Conservation (phyloP, 768 basidiomycete genomes). For the Leccinellum rugosiceps region DNA sequence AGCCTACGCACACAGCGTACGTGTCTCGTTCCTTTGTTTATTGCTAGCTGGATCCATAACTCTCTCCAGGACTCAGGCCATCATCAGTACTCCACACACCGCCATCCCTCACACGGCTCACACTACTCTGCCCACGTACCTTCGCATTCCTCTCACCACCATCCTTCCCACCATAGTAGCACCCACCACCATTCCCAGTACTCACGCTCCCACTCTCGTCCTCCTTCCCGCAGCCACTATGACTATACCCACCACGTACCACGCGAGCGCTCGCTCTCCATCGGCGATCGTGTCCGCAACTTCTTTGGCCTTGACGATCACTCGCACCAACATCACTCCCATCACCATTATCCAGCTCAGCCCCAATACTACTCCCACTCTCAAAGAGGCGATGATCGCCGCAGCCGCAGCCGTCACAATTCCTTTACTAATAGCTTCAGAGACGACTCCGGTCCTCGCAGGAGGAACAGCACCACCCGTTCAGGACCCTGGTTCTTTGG, state of each 20-base stretch:
- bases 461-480: slow-evolving; percentile 20
- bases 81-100: slow-evolving; percentile 15
- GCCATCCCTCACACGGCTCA: background rate
- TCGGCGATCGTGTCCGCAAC: slow-evolving; percentile 38
- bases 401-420: slow-evolving; percentile 26
- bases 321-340: slow-evolving; percentile 2
- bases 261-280: slow-evolving; percentile 20
- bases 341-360: slow-evolving; percentile 8
- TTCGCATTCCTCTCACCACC: slow-evolving; percentile 21
- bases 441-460: slow-evolving; percentile 13
- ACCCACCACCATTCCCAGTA: slow-evolving; percentile 7
- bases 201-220: slow-evolving; percentile 8
- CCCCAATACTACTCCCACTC: background rate
- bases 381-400: slow-evolving; percentile 8
- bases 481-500: slow-evolving; percentile 23
- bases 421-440: slow-evolving; percentile 22
- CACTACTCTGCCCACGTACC: slow-evolving; percentile 12
- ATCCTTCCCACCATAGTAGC: slow-evolving; percentile 13
- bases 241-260: slow-evolving; percentile 4
- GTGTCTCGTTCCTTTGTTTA: background rate
- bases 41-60: background rate
- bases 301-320: slow-evolving; percentile 30
- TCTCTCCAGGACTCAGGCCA: slow-evolving; percentile 19
- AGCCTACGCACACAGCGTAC: slow-evolving; percentile 14
- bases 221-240: slow-evolving; percentile 13